Evolutionary conservation across 1,284 basidiomycete species (phyloP), one percentile per base, ranked within the genome.

Genomic region (Neonothopanus nambi): DNA sequence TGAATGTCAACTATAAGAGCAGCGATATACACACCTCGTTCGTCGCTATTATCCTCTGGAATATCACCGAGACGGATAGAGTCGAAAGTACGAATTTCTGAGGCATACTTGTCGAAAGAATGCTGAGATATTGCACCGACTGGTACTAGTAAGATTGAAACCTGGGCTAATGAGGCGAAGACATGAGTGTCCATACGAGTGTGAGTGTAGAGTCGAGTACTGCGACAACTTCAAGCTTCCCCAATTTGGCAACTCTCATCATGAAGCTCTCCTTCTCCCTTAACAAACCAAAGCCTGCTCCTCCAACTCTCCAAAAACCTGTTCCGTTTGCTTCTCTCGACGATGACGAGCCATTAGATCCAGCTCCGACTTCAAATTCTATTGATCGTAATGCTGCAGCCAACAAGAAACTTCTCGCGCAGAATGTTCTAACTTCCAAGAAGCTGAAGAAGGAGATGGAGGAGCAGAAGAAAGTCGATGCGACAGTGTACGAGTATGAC

Each of bases 401-500:
- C 46, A 84, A 85, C 67, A 81, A 81, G 63, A 73, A 78, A 59
- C 68, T 80, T 39, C 69, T 84, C 18, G 80, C 80, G 13, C 82
- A 81, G 63, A 83, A 78, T 69, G 73, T 80, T 12, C 75, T 75
- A 55, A 70, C 81, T 39, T 86, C 87, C 20, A 83, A 80, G 61
- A 70, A 81, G 18, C 74, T 75, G 67, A 80, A 77, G 73, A 86
- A 84, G 66, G 79, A 79, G 56, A 77, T 89, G 70, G 85, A 90
- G 53, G 82, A 84, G 57, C 94, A 95, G 65, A 81, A 86, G 72
- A 78, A 79, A 59, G 73, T 95, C 3, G 97, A 99, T 65, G 69
- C 81, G 41, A 89, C 87, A 3, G 89, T 97, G 8, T 99, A 91
- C 69, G 88, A 98, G 70, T 99, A 99, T 65, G 97, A 99, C 66